phyloP scores from a whole-genome alignment of 768 basidiomycete species.

The Dioszegia crocea region DNA sequence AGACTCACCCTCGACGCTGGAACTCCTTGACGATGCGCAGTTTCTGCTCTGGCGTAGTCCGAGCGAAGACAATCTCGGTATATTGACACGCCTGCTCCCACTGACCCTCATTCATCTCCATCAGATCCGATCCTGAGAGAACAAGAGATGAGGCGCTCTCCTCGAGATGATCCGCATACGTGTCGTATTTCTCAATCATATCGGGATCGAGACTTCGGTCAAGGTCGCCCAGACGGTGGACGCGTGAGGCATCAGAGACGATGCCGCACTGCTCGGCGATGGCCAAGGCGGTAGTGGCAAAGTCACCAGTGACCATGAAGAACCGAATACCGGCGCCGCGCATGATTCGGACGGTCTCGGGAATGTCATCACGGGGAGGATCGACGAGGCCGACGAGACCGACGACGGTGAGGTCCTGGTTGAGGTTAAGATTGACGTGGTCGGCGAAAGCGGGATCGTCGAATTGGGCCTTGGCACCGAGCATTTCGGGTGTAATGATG shows the following conservation, averaged over 20 bases:
- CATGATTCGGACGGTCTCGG: slow-evolving; percentile 49
- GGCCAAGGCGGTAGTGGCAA: slow-evolving; percentile 58
- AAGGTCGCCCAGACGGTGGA: slow-evolving; percentile 53
- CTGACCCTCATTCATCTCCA: slow-evolving; percentile 48
- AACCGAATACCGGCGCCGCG: slow-evolving; percentile 62
- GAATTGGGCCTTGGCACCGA: slow-evolving; percentile 44
- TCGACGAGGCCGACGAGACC: slow-evolving; percentile 63
- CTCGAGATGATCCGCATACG: slow-evolving; percentile 31
- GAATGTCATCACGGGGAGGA: slow-evolving; percentile 59
- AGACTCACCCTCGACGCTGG: slow-evolving; percentile 53
- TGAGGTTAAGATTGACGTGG: slow-evolving; percentile 50
- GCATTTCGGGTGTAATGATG: slow-evolving; percentile 47
- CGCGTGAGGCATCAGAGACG: slow-evolving; percentile 51
- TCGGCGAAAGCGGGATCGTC: slow-evolving; percentile 54
- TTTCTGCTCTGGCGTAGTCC: slow-evolving; percentile 65
- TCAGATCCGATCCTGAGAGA: slow-evolving; percentile 44
- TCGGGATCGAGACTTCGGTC: slow-evolving; percentile 37
- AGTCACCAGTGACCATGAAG: slow-evolving; percentile 62
- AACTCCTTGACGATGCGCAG: slow-evolving; percentile 62
- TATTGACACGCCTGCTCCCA: slow-evolving; percentile 49
- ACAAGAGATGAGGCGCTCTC: slow-evolving; percentile 49
- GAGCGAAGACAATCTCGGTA: slow-evolving; percentile 58
- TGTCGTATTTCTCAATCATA: slow-evolving; percentile 45
- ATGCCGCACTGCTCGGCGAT: slow-evolving; percentile 65
- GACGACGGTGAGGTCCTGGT: slow-evolving; percentile 56